Conservation (phyloP, 2,329 filamentous ascomycete genomes). For the Colletotrichum ledebouriae region DNA sequence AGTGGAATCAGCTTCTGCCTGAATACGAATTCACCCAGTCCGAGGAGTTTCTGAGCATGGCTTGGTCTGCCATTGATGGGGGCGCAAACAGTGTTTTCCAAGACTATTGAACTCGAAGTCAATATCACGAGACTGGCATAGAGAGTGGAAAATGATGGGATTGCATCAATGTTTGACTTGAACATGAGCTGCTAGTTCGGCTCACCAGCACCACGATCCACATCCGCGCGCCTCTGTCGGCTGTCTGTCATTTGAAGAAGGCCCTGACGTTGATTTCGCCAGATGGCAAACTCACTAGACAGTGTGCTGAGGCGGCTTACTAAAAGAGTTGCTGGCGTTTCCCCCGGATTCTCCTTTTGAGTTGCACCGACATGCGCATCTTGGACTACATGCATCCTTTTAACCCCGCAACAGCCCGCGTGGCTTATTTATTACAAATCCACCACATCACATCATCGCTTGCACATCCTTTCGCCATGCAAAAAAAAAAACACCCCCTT, state of each 20-base stretch:
- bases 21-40: slow-evolving; percentile 57
- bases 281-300: too few species aligned
- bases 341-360: neutral
- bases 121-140: neutral
- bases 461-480: neutral
- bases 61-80: slow-evolving; percentile 48
- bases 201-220: too few species aligned
- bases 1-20: slow-evolving; percentile 60
- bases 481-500: accelerated
- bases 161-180: too few species aligned
- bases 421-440: slow-evolving; percentile 15
- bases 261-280: too few species aligned
- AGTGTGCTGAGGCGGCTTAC: neutral
- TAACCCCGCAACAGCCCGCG: neutral
- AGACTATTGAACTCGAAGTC: neutral
- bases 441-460: slow-evolving; percentile 16
- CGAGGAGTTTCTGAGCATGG: slow-evolving; percentile 57
- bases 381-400: neutral
- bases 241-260: too few species aligned
- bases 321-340: neutral
- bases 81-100: neutral
- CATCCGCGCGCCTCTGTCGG: too few species aligned
- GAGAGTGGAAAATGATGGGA: too few species aligned
- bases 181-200: too few species aligned
- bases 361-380: neutral